Conservation (phyloP, 768 basidiomycete genomes). For the Auricularia cornea region DNA sequence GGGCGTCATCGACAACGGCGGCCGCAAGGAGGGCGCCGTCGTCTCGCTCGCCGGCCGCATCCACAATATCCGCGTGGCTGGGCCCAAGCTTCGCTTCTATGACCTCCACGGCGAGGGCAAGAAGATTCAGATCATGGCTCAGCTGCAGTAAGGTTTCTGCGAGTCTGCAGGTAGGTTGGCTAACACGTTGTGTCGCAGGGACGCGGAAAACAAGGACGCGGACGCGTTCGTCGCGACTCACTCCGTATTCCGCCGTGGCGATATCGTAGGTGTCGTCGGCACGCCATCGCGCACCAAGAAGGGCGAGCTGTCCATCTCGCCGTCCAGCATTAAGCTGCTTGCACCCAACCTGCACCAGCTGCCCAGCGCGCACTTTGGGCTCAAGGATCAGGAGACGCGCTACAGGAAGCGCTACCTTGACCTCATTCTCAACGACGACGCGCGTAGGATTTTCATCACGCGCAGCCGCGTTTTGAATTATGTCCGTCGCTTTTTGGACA, state of each 20-base stretch:
- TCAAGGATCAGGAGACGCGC: slow-evolving; percentile 95
- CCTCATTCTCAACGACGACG: slow-evolving; percentile 86
- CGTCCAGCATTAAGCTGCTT: slow-evolving; percentile 74
- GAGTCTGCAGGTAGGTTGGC: slow-evolving; percentile 8
- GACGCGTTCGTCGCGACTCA: slow-evolving; percentile 63
- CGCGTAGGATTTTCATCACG: slow-evolving; percentile 84
- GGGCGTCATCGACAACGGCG: slow-evolving; percentile 58
- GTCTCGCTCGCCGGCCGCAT: slow-evolving; percentile 84
- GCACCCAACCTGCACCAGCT: slow-evolving; percentile 95
- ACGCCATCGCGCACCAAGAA: slow-evolving; percentile 87
- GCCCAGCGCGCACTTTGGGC: slow-evolving; percentile 83
- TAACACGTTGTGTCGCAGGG: slow-evolving; percentile 30
- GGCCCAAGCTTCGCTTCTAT: slow-evolving; percentile 86
- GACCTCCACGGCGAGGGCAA: slow-evolving; percentile 87
- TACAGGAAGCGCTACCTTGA: slow-evolving; percentile 99
- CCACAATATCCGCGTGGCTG: slow-evolving; percentile 77
- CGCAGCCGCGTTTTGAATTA: slow-evolving; percentile 89
- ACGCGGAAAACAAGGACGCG: slow-evolving; percentile 43
- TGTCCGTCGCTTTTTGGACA: slow-evolving; percentile 81
- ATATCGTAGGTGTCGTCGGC: slow-evolving; percentile 91
- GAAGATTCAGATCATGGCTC: slow-evolving; percentile 95
- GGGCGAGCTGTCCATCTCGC: slow-evolving; percentile 88
- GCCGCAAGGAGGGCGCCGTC: slow-evolving; percentile 46
- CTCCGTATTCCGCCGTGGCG: slow-evolving; percentile 86
- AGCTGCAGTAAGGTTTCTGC: slow-evolving; percentile 71